Evolutionary conservation across 1,284 basidiomycete genomes (phyloP).

Genomic region (Megacollybia platyphylla): DNA sequence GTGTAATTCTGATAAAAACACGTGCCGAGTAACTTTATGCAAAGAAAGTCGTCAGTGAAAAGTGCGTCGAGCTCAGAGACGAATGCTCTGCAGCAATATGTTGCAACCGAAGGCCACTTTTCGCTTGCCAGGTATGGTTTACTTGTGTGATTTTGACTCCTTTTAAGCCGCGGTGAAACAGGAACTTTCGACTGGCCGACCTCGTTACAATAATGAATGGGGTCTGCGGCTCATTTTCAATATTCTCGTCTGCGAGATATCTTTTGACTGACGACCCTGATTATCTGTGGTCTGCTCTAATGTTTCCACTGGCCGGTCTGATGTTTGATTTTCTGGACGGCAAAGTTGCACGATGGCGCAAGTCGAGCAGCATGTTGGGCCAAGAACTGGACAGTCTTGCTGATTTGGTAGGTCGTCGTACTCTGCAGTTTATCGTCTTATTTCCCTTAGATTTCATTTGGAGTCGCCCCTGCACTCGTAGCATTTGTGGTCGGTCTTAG

Average conservation of each 20-base stretch:
- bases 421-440: slow-evolving; percentile 6
- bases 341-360: slow-evolving; percentile 95
- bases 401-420: slow-evolving; percentile 58
- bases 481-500: slow-evolving; percentile 89
- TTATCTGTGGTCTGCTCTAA: slow-evolving; percentile 77
- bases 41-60: slow-evolving; percentile 20
- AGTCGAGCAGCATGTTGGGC: slow-evolving; percentile 91
- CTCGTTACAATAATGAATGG: slow-evolving; percentile 99
- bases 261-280: slow-evolving; percentile 72
- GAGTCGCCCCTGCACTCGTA: slow-evolving; percentile 88
- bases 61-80: slow-evolving; percentile 17
- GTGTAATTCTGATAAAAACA: slow-evolving; percentile 4
- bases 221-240: slow-evolving; percentile 92
- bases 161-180: slow-evolving; percentile 17
- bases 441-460: slow-evolving; percentile 76
- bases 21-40: slow-evolving; percentile 18
- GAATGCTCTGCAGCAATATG: slow-evolving; percentile 68
- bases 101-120: slow-evolving; percentile 86
- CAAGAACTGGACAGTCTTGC: slow-evolving; percentile 97
- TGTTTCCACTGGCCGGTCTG: slow-evolving; percentile 87
- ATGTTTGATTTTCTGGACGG: slow-evolving; percentile 98
- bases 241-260: slow-evolving; percentile 89
- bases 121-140: slow-evolving; percentile 75
- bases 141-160: slow-evolving; percentile 1
- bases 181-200: slow-evolving; percentile 97